phyloP scores from a whole-genome alignment of 2,329 filamentous ascomycete genomes.

The Kalmusia sp. region DNA sequence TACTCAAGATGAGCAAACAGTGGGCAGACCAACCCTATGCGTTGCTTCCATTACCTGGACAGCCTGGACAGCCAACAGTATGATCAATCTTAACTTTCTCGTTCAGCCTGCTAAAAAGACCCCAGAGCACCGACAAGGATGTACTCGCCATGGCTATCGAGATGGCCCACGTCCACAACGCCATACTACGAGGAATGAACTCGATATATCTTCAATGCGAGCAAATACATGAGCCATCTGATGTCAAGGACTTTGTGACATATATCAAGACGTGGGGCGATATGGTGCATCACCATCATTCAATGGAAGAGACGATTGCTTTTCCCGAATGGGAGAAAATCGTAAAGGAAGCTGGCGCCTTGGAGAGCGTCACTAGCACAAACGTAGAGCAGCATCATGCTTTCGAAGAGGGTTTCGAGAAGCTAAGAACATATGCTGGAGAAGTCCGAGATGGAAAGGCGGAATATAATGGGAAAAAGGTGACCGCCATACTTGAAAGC shows the following conservation, averaged over 20 bases:
- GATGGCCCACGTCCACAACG: slow-evolving; percentile 46
- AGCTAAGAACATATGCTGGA: slow-evolving; percentile 31
- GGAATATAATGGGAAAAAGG: slow-evolving; percentile 17
- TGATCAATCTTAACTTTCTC: background rate
- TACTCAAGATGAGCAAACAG: slow-evolving; percentile 5
- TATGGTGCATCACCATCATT: slow-evolving; percentile 47
- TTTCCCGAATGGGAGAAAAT: slow-evolving; percentile 46
- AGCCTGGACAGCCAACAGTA: slow-evolving; percentile 9
- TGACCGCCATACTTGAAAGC: slow-evolving; percentile 21
- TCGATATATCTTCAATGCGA: slow-evolving; percentile 44
- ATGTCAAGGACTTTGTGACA: slow-evolving; percentile 34
- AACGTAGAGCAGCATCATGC: slow-evolving; percentile 43
- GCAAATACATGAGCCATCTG: slow-evolving; percentile 23
- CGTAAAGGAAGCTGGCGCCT: slow-evolving; percentile 26
- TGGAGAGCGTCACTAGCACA: slow-evolving; percentile 33
- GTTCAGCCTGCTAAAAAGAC: slow-evolving; percentile 25
- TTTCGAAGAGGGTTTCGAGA: slow-evolving; percentile 39
- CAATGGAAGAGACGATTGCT: slow-evolving; percentile 41
- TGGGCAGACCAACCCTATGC: slow-evolving; percentile 23
- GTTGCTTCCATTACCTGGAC: slow-evolving; percentile 20
- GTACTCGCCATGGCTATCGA: slow-evolving; percentile 37
- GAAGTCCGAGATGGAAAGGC: slow-evolving; percentile 6
- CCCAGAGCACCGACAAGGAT: slow-evolving; percentile 38
- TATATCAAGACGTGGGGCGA: slow-evolving; percentile 43
- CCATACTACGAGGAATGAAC: slow-evolving; percentile 46